A percentile compares a stretch with the other conserved stretches of the same genome.
phyloP scores from a whole-genome alignment of 2,329 filamentous ascomycete genomes.

The Aciculosporium take region DNA sequence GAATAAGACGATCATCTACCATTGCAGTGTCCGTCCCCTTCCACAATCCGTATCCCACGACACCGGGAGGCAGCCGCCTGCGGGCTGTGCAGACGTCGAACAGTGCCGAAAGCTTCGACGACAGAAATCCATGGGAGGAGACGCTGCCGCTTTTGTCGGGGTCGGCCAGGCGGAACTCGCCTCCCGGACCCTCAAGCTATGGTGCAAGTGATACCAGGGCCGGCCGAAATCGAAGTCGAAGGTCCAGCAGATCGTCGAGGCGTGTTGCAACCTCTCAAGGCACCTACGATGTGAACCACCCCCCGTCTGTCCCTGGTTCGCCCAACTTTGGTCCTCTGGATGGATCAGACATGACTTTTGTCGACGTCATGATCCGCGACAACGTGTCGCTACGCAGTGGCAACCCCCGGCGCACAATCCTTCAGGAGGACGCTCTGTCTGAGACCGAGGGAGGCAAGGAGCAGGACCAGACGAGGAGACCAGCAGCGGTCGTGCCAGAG shows the following conservation, averaged over 20 bases:
- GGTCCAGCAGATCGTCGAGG: slow-evolving; percentile 38
- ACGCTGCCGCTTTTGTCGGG: slow-evolving; percentile 39
- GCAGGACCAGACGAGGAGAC: slow-evolving; percentile 25
- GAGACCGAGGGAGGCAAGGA: slow-evolving; percentile 12
- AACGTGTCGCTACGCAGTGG: slow-evolving; percentile 33
- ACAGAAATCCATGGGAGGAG: slow-evolving; percentile 32
- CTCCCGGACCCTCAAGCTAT: slow-evolving; percentile 21
- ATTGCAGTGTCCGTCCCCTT: slow-evolving; percentile 22
- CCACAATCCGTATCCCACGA: slow-evolving; percentile 18
- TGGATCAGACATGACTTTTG: slow-evolving; percentile 42
- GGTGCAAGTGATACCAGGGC: slow-evolving; percentile 26
- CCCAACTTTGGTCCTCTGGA: slow-evolving; percentile 37
- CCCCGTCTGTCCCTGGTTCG: slow-evolving; percentile 51
- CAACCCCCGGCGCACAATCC: slow-evolving; percentile 16
- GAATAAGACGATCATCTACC: slow-evolving; percentile 46
- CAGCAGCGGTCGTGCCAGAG: slow-evolving; percentile 54
- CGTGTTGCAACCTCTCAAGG: slow-evolving; percentile 21
- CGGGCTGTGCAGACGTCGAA: slow-evolving; percentile 22
- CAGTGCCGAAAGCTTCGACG: slow-evolving; percentile 34
- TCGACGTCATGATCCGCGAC: slow-evolving; percentile 58
- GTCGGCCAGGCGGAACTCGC: slow-evolving; percentile 12
- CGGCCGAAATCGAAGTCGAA: slow-evolving; percentile 25
- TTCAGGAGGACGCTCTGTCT: slow-evolving; percentile 19
- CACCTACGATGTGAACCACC: slow-evolving; percentile 51
- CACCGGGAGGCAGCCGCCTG: slow-evolving; percentile 19